Evolutionary conservation across 2,329 filamentous ascomycete genomes (phyloP).

Genomic region (Apiospora phragmitis): DNA sequence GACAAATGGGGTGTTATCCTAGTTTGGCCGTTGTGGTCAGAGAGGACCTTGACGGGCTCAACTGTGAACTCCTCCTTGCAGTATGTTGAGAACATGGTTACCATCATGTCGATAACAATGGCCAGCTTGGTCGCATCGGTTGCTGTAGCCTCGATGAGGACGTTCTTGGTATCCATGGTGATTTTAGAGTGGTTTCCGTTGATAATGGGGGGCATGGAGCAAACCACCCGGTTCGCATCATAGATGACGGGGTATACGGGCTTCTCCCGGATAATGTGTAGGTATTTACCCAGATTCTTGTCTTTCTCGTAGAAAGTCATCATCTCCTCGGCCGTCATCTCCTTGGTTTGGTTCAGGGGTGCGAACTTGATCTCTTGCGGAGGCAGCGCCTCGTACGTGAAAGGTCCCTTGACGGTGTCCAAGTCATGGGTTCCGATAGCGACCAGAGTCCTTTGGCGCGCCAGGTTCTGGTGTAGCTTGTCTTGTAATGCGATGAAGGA

Average conservation of each 20-base stretch:
- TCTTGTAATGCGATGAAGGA: conserved; percentile 98
- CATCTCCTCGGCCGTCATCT: conserved; percentile 83
- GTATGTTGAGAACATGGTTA: conserved; percentile 96
- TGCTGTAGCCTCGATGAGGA: conserved; percentile 96
- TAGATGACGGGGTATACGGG: conserved; percentile 96
- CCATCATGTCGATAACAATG: conserved; percentile 92
- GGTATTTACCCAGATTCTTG: conserved; percentile 83
- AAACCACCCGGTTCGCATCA: conserved; percentile 82
- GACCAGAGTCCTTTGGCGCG: conserved; percentile 89
- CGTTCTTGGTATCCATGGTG: conserved; percentile 82
- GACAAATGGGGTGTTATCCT: conserved; percentile 78
- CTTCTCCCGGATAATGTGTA: conserved; percentile 92
- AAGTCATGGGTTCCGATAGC: conserved; percentile 97
- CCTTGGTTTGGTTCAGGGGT: conserved; percentile 87
- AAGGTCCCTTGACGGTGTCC: conserved; percentile 89
- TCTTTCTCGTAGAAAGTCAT: conserved; percentile 97
- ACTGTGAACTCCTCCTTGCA: conserved; percentile 86
- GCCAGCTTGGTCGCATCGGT: conserved; percentile 96
- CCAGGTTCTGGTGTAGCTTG: conserved; percentile 95
- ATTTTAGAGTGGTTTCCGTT: conserved; percentile 98
- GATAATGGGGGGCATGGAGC: conserved; percentile 96
- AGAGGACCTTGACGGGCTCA: conserved; percentile 90
- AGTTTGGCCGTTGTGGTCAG: conserved; percentile 83
- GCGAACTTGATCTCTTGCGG: conserved; percentile 91
- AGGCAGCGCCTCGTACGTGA: conserved; percentile 90